A percentile compares a stretch with the other conserved stretches of the same genome.
phyloP scores from a whole-genome alignment of 176 grass and related monocot species.

The Raddia guianensis region DNA sequence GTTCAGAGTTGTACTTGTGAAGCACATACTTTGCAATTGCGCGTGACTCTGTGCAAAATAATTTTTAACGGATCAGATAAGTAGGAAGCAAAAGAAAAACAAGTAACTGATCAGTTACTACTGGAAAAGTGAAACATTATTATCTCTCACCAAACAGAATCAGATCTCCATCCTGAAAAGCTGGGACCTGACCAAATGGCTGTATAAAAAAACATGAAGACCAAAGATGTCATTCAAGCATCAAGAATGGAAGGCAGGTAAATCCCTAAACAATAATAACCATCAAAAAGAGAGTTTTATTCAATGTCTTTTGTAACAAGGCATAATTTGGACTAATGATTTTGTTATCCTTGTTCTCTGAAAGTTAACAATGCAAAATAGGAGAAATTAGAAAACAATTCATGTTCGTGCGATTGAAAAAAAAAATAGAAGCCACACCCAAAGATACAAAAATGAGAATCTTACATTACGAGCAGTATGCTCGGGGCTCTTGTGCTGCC shows the following conservation, averaged over 20 bases:
- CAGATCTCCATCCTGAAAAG: not conserved
- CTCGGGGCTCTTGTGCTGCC: not conserved
- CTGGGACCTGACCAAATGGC: not conserved
- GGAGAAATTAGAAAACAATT: not conserved
- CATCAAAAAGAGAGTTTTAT: no score
- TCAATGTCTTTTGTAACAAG: no score
- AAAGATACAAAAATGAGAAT: not conserved
- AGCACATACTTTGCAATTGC: conserved; percentile 54
- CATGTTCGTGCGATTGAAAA: no score
- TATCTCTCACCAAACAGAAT: not conserved
- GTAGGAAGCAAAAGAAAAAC: not conserved
- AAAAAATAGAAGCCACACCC: not conserved
- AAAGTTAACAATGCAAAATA: not conserved
- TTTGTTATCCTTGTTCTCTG: not conserved
- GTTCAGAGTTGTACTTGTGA: conserved; percentile 38
- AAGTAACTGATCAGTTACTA: not conserved
- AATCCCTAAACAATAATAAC: not conserved
- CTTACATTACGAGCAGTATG: not conserved
- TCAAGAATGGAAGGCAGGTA: not conserved
- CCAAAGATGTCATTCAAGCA: not conserved
- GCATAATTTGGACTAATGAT: no score
- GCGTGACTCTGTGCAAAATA: conserved; percentile 45
- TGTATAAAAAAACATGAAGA: not conserved
- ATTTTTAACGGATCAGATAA: not conserved
- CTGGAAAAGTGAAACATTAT: not conserved